These are phyloP conservation scores for Fusarium anguioides DNA, from an alignment of 2,329 filamentous ascomycete genomes.

Conservation along the genomic window DNA sequence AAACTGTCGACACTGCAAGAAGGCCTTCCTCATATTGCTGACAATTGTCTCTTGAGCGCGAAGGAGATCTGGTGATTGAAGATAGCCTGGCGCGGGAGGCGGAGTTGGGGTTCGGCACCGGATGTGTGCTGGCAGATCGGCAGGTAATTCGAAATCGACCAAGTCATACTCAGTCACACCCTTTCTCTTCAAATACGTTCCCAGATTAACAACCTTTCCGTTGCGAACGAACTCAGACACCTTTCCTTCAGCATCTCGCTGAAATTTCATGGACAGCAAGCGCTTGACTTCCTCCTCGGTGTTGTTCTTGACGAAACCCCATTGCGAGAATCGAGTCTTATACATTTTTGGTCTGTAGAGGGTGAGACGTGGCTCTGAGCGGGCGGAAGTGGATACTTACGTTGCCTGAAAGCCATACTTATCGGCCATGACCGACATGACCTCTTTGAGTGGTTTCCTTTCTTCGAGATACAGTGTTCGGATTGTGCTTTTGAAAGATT, in stretches of 20 bases:
- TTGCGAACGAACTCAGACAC: constrained; percentile 65
- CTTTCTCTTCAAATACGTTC: constrained; percentile 64
- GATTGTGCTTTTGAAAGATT: constrained; percentile 59
- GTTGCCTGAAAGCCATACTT: constrained; percentile 61
- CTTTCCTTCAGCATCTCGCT: constrained; percentile 64
- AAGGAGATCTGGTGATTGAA: constrained; percentile 56
- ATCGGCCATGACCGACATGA: constrained; percentile 63
- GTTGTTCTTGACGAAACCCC: constrained; percentile 67
- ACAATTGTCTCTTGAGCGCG: constrained; percentile 58
- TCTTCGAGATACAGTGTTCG: constrained; percentile 60
- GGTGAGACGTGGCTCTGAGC: constrained; percentile 19
- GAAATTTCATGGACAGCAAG: constrained; percentile 63
- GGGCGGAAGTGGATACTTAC: constrained; percentile 48
- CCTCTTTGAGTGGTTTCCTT: constrained; percentile 62
- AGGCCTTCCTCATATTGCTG: constrained; percentile 58
- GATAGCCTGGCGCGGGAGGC: constrained; percentile 55
- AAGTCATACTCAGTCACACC: constrained; percentile 65
- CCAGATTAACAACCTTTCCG: constrained; percentile 62
- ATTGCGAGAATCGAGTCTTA: constrained; percentile 66
- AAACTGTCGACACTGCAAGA: constrained; percentile 57
- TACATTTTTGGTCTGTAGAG: constrained; percentile 63
- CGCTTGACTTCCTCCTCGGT: constrained; percentile 64
- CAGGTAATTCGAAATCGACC: constrained; percentile 57
- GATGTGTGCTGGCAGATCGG: constrained; percentile 57
- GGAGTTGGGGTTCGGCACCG: constrained; percentile 59